Evolutionary conservation across 2,329 filamentous ascomycete species (phyloP).

Genomic region (Fusarium lateritium): DNA sequence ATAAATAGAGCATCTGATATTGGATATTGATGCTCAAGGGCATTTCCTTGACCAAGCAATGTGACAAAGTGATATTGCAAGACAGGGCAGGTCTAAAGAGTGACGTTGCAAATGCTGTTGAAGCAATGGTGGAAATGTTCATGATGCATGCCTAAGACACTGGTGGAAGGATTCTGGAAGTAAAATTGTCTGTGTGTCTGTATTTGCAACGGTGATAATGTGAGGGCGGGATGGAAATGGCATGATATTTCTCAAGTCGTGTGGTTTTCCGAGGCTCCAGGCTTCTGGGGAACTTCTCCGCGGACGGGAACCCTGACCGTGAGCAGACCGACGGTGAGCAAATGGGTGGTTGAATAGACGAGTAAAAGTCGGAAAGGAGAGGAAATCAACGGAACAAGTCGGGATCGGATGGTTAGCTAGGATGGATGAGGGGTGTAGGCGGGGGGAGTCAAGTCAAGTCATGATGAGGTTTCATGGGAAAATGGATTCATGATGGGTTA

Average conservation of each 20-base stretch:
- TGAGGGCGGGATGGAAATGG: constrained; percentile 29
- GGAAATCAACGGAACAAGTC: constrained; percentile 36
- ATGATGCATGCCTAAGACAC: neutral
- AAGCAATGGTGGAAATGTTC: constrained; percentile 12
- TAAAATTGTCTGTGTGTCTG: neutral
- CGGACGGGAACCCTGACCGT: constrained; percentile 21
- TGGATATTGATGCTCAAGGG: constrained; percentile 7
- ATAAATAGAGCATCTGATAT: constrained; percentile 33
- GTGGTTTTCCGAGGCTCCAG: constrained; percentile 29
- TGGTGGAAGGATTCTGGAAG: constrained; percentile 18
- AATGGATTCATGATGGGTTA: constrained; percentile 34
- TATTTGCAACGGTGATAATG: constrained; percentile 6
- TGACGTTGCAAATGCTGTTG: constrained; percentile 9
- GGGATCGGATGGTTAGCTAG: constrained; percentile 27
- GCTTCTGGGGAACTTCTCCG: constrained; percentile 18
- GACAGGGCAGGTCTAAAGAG: neutral
- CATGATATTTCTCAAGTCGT: constrained; percentile 28
- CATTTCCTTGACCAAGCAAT: neutral
- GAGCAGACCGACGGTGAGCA: constrained; percentile 43
- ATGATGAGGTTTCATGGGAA: constrained; percentile 30
- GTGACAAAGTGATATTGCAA: neutral
- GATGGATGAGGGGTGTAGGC: constrained; percentile 24
- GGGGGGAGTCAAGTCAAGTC: constrained; percentile 12
- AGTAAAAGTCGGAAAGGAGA: constrained; percentile 33
- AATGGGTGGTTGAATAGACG: constrained; percentile 20